Evolutionary conservation across 345 rosid species (phyloP), one percentile per base, ranked within the genome.

Genomic region (Nasturtium officinale): DNA sequence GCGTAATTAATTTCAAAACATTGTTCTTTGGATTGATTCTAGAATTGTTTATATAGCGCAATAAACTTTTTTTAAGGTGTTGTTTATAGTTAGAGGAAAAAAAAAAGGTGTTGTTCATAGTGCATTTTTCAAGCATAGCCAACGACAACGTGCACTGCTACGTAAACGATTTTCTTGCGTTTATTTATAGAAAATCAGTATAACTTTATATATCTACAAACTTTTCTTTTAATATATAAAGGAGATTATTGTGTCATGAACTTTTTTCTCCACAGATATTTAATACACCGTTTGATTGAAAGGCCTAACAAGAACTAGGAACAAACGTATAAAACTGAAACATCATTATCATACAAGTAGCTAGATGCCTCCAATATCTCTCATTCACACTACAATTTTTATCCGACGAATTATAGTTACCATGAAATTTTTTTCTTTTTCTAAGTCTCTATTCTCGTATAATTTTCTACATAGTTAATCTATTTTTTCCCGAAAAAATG

Each of bases 261-360:
- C 40, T 56, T 56, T 30, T 29, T n/a, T 28, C 17, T 52, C 57
- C 32, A 5, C 32, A 10, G 10, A 50, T 33, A 20, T 65, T 46
- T 30, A 48, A 6, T 32, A 18, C 15, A 51, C 9, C 33, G 5
- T 48, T 29, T 21, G 7, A 33, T 23, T 35, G 6, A 50, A 51
- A 52, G n/a, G 25, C 48, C 11, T 52, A 9, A 16, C 23, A 56
- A 16, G 20, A 30, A 30, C 25, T 30, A 30, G 13, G 25, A 56
- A 56, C 61, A 28, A 52, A 23, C 48, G 60, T 67, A n/a, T 37
- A 50, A 67, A 66, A 52, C 1, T 52, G 62, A 57, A 57, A 57
- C 11, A 57, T 2, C 60, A 52, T 37, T 35, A 37, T n/a, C n/a
- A n/a, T n/a, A n/a, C n/a, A n/a, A n/a, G n/a, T n/a, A n/a, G n/a